Evolutionary conservation across 805 yeast genomes (phyloP).

Genomic region (Metschnikowia orientalis): DNA sequence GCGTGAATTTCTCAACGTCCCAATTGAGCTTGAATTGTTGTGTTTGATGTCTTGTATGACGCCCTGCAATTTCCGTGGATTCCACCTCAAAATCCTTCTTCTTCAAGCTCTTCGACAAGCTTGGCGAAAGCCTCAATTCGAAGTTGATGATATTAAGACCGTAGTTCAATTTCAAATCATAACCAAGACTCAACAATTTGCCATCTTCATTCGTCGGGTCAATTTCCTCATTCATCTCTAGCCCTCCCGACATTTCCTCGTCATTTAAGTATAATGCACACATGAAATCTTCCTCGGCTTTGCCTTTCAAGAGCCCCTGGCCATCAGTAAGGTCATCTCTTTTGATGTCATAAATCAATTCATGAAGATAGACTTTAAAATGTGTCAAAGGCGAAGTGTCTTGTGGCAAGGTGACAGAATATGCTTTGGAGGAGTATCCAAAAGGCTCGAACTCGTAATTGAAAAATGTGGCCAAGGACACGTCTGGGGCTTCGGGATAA

Average conservation of each 20-base stretch:
- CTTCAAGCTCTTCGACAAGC: slow-evolving; percentile 34
- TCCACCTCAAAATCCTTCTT: slow-evolving; percentile 26
- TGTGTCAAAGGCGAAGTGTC: slow-evolving; percentile 42
- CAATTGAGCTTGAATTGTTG: slow-evolving; percentile 43
- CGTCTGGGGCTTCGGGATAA: slow-evolving; percentile 30
- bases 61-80: slow-evolving; percentile 27
- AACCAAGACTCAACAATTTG: slow-evolving; percentile 19
- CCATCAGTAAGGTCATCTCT: slow-evolving; percentile 31
- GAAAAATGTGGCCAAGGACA: slow-evolving; percentile 26
- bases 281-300: slow-evolving; percentile 35
- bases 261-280: slow-evolving; percentile 40
- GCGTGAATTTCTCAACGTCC: slow-evolving; percentile 41
- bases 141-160: slow-evolving; percentile 46
- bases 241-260: slow-evolving; percentile 41
- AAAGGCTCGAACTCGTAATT: slow-evolving; percentile 38
- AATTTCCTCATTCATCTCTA: slow-evolving; percentile 37
- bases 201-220: slow-evolving; percentile 15
- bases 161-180: slow-evolving; percentile 42
- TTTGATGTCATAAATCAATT: slow-evolving; percentile 28
- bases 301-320: slow-evolving; percentile 26
- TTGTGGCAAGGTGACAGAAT: slow-evolving; percentile 44
- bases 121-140: slow-evolving; percentile 39
- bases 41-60: slow-evolving; percentile 44
- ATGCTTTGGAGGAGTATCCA: slow-evolving; percentile 33
- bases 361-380: slow-evolving; percentile 40